A percentile compares a stretch with the other conserved stretches of the same genome.
Evolutionary conservation across 108 stramenopile genomes (phyloP).

Genomic region (Nitzschia inconspicua): DNA sequence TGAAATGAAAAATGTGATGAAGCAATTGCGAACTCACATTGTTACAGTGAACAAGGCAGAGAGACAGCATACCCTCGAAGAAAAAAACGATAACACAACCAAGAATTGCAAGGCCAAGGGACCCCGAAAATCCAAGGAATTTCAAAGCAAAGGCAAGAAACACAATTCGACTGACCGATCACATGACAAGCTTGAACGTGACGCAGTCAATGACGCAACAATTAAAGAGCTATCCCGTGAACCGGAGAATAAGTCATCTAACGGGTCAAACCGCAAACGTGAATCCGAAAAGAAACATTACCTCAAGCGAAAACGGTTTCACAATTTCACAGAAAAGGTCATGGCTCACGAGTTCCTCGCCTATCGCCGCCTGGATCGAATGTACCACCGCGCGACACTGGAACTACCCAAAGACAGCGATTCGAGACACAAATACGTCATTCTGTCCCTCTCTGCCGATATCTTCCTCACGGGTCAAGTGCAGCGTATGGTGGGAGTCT

Average conservation of each 20-base stretch:
- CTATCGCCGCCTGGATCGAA: constrained; percentile 61
- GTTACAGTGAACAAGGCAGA: constrained; percentile 49
- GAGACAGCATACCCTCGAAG: constrained; percentile 40
- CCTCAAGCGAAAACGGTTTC: constrained; percentile 59
- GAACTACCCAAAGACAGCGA: constrained; percentile 20
- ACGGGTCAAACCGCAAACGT: too few relatives aligned
- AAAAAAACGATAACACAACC: constrained; percentile 23
- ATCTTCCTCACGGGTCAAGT: constrained; percentile 69
- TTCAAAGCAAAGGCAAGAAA: background rate
- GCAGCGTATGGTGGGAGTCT: constrained; percentile 54
- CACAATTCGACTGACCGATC: background rate
- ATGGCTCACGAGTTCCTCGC: constrained; percentile 73
- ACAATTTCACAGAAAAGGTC: constrained; percentile 66
- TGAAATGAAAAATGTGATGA: constrained; percentile 66
- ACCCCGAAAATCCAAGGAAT: background rate
- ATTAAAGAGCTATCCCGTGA: background rate
- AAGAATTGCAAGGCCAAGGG: constrained; percentile 4
- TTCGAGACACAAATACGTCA: constrained; percentile 29
- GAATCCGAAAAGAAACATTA: constrained; percentile 17
- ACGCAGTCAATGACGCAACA: constrained; percentile 1
- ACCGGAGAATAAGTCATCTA: background rate
- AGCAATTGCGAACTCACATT: constrained; percentile 54
- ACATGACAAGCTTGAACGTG: constrained; percentile 18
- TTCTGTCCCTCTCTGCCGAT: constrained; percentile 71
- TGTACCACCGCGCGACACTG: constrained; percentile 74